Base-by-base conservation (phyloP, 768 basidiomycete genomes). In the Phylloporus arenicola region DNA sequence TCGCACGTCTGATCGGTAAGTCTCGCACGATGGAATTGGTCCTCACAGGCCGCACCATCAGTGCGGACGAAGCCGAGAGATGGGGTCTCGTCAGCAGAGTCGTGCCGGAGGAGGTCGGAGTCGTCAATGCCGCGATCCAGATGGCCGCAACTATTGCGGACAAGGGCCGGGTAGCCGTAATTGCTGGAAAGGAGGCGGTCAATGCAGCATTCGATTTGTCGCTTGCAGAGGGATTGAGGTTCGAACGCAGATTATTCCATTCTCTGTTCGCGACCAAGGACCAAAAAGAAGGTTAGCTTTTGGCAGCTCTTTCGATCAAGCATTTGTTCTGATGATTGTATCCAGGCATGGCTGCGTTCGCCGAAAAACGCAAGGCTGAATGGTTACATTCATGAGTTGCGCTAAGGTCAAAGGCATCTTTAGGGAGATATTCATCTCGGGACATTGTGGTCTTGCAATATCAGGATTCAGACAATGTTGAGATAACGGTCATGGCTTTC, bases 21-120 rank as follows among this genome's bases (percentile, higher is more conserved):
- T 90, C 91, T 9, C 82, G 89, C 55, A 79, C 93, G 14, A 98
- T 97, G 95, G 95, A 98, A 64, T 72, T 97, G 68, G 80, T 90
- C 39, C 76, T 97, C 42, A 96, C 94, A 0, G 94, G 95, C 4
- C 82, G 89, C 30, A 85, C 72, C 54, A 78, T 96, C 61, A 70
- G 76, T 45, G 95, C 94, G 1, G 70, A 80, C 49, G 89, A 95
- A 59, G 95, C 95, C 2, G 83, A 83, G 43, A 69, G 74, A 33
- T 95, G 91, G 90, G 95, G 95, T 3, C 76, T 97, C 55, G 84
- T 92, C 41, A 89, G 84, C 67, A 73, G 84, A 53, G 82, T 97
- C 45, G 88, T 92, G 1, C 77, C 72, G 1, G 86, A 84, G 50
- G 84, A 83, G 1, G 81, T 88, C 59, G 86, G 86, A 2, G 92